Conservation (phyloP, 2,329 filamentous ascomycete species). For the Neofusicoccum laricinum region DNA sequence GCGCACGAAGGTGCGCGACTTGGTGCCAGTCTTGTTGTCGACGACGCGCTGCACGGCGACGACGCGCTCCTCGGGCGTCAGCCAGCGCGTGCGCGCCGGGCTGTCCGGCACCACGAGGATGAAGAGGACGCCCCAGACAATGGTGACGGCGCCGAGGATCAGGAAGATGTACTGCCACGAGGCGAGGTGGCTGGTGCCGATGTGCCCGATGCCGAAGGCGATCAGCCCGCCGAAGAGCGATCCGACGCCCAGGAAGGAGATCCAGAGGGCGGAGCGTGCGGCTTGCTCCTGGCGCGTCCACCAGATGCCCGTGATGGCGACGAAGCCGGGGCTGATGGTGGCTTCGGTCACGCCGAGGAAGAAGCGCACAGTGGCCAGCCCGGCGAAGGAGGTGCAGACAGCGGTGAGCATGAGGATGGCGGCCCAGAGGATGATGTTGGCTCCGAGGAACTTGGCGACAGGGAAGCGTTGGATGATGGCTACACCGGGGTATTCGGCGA, state of each 20-base stretch:
- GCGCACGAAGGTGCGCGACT: conserved; percentile 49
- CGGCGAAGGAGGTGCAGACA: conserved; percentile 57
- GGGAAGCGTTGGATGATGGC: conserved; percentile 58
- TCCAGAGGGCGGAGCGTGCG: conserved; percentile 53
- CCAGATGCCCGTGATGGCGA: conserved; percentile 59
- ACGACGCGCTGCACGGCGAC: conserved; percentile 55
- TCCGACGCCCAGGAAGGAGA: conserved; percentile 56
- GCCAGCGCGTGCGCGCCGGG: conserved; percentile 57
- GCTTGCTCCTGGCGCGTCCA: conserved; percentile 59
- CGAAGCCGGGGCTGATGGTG: conserved; percentile 38
- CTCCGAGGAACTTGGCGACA: conserved; percentile 47
- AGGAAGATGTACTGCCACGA: conserved; percentile 41
- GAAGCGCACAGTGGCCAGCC: conserved; percentile 61
- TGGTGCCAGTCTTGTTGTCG: conserved; percentile 43
- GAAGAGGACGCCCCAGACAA: conserved; percentile 32
- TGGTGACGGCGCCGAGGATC: conserved; percentile 35
- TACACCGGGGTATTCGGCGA: conserved; percentile 60
- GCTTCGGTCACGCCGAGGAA: conserved; percentile 69
- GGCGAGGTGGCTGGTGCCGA: conserved; percentile 22
- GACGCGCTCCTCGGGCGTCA: conserved; percentile 55
- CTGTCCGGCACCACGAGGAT: conserved; percentile 60
- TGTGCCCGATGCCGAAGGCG: conserved; percentile 40
- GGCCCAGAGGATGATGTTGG: conserved; percentile 53
- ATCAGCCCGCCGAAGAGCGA: conserved; percentile 39
- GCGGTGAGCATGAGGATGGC: conserved; percentile 59